Percentiles rank a stretch among this genome's conserved stretches.
These are phyloP conservation scores for Neurospora sp. DNA, from an alignment of 495 filamentous ascomycete genomes.

Conservation along the genomic window DNA sequence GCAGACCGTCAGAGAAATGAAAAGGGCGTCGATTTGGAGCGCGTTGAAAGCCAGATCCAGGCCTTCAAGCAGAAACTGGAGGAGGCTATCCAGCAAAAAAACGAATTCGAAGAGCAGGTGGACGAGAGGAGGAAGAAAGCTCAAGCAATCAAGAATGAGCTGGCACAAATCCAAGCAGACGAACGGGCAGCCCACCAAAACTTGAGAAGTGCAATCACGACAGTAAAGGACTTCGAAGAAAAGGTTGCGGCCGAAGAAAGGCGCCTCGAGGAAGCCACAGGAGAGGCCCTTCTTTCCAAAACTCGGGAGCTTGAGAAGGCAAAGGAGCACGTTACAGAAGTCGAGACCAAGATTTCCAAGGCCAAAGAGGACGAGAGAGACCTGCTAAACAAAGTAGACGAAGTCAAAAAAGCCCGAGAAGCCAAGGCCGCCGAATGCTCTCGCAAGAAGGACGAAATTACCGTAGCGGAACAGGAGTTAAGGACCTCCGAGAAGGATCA, in stretches of 20 bases:
- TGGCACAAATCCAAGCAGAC: constrained; percentile 28
- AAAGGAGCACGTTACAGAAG: constrained; percentile 34
- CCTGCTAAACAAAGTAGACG: constrained; percentile 21
- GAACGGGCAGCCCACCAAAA: constrained; percentile 36
- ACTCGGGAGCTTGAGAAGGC: constrained; percentile 37
- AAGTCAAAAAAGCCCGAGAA: constrained; percentile 32
- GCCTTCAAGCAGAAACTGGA: constrained; percentile 14
- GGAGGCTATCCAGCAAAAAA: constrained; percentile 11
- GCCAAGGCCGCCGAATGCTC: constrained; percentile 26
- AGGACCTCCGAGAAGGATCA: constrained; percentile 19
- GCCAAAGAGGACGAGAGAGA: constrained; percentile 23
- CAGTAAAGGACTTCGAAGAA: constrained; percentile 24
- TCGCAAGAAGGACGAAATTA: constrained; percentile 38
- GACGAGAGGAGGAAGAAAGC: constrained; percentile 25
- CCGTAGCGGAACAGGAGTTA: constrained; percentile 33
- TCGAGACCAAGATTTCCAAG: constrained; percentile 26
- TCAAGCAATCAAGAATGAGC: constrained; percentile 20
- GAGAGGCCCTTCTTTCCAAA: constrained; percentile 32
- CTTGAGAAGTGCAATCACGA: constrained; percentile 23
- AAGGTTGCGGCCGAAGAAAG: constrained; percentile 33
- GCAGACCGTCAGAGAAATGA: constrained; percentile 14
- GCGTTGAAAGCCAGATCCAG: constrained; percentile 19
- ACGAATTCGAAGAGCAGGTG: constrained; percentile 28
- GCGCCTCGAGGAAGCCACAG: constrained; percentile 44
- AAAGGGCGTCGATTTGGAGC: constrained; percentile 18